Base-by-base conservation (phyloP, 345 rosid genomes). In the Eucalyptus tenuipes region DNA sequence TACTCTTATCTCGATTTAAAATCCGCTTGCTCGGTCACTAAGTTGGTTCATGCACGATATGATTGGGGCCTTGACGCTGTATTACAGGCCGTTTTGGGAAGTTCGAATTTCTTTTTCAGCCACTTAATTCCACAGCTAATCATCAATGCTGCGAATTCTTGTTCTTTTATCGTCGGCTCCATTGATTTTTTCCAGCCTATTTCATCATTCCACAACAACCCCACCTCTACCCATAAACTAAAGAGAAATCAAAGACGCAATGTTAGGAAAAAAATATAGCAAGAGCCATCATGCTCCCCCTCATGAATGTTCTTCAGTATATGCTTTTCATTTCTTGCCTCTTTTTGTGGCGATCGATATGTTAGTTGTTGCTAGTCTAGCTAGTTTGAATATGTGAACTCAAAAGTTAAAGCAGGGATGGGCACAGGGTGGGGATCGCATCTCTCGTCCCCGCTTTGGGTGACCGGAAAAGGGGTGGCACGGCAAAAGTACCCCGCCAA, bases 11-110 rank as follows among this genome's bases (percentile, higher is more conserved):
- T 6, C 29, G 3, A 75, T 20, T 10, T 20, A 2, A 7, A 20
- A 40, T 42, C 1, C 9, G 8, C 5, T 37, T 13, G 2, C 29
- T 3, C 4, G 1, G 11, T 20, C 15, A 6, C 15, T 0, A 1
- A 40, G 29, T 6, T 7, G 45, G 29, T 75, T 13, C 81, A 5
- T 37, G 44, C 81, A 18, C 44, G 2, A 10, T 2, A 22, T 52
- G 57, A 52, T 52, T 52, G 2, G 25, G 2, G 15, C 47, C 15
- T 37, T 75, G 27, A 20, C 47, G 8, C 27, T 10, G 27, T 37
- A 20, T 40, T 6, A 2, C 15, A 9, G 29, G 47, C 82, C 15
- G 8, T 40, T 75, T 61, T 13, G 33, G 68, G 68, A 61, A 27
- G 68, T 29, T 61, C 4, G 17, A 61, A 29, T 29, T 61, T 61